phyloP scores from a whole-genome alignment of 805 yeast species.

The Wickerhamomyces mucosus region DNA sequence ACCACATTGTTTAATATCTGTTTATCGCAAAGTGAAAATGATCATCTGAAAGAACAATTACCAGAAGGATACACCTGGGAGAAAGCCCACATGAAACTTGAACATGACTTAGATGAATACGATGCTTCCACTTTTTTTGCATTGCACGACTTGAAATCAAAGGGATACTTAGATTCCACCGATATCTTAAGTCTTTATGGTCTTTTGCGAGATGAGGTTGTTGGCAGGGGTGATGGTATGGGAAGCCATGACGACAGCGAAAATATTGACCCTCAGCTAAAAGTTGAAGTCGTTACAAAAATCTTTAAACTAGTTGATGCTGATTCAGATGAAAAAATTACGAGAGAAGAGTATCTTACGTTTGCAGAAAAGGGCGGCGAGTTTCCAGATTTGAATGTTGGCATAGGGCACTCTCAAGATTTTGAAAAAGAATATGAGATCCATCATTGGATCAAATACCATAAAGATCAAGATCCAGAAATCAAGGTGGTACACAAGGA shows the following conservation, averaged over 20 bases:
- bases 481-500: conserved; percentile 75
- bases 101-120: conserved; percentile 69
- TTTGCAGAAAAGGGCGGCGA: conserved; percentile 55
- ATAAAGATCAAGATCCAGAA: conserved; percentile 72
- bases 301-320: conserved; percentile 56
- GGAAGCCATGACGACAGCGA: conserved; percentile 67
- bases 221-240: conserved; percentile 87
- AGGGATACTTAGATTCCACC: conserved; percentile 41
- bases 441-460: conserved; percentile 87
- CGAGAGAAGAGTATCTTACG: conserved; percentile 59
- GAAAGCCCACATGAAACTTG: conserved; percentile 84
- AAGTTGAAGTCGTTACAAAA: conserved; percentile 40
- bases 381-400: conserved; percentile 87
- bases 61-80: conserved; percentile 64
- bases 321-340: conserved; percentile 54
- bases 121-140: conserved; percentile 72
- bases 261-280: conserved; percentile 43
- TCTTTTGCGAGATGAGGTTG: conserved; percentile 53
- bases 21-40: too few relatives aligned
- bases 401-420: conserved; percentile 91
- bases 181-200: conserved; percentile 85
- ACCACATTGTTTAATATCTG: too few relatives aligned
- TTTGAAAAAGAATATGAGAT: conserved; percentile 90
- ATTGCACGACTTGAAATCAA: conserved; percentile 61
- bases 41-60: conserved; percentile 24